Evolutionary conservation across 2,329 filamentous ascomycete species (phyloP), one percentile per base, ranked within the genome.

Genomic region (Aquanectria penicillioides): DNA sequence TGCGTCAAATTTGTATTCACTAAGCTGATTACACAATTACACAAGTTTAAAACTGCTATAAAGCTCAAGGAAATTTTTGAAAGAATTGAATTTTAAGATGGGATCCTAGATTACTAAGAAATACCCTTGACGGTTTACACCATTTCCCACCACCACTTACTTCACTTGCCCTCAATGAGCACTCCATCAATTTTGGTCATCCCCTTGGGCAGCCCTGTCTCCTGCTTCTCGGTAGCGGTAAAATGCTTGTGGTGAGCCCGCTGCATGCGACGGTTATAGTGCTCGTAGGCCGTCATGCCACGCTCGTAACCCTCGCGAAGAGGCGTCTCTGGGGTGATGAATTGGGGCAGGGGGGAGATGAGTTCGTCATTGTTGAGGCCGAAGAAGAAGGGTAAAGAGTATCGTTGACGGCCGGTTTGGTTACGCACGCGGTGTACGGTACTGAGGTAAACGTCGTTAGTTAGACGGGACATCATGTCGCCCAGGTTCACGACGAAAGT

Each of bases 401-500:
- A 37, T 4, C 46, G 31, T 22, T 26, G 17, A 12, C 18, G 17
- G 5, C 31, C 46, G 4, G 31, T 49, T n/a, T 37, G 20, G 34
- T 36, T 38, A 4, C 31, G 46, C 5, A 37, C 46, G 13, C 46
- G 46, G 15, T 49, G 46, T 8, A 49, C 46, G 13, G 46, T 49
- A 31, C 46, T 49, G 12, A 37, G 18, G 7, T 49, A 49, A n/a
- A 12, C 31, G 9, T 49, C 46, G 31, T 49, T 49, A 7, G 46
- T 49, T 3, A 49, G 29, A 8, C 46, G 46, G 6, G 29, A 11
- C 31, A 49, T 36, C 20, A 37, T 37, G 17, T 49, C 46, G 12
- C 31, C 46, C 17, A 49, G 11, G 15, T 49, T 49, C 8, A 49
- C 33, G 6, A 49, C 31, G 29, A 49, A 49, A 5, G 46, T 49